Percentiles rank a stretch among this genome's conserved stretches.
These are phyloP conservation scores for Malassezia slooffiae DNA, from an alignment of 1,284 basidiomycete species.

Conservation along the genomic window DNA sequence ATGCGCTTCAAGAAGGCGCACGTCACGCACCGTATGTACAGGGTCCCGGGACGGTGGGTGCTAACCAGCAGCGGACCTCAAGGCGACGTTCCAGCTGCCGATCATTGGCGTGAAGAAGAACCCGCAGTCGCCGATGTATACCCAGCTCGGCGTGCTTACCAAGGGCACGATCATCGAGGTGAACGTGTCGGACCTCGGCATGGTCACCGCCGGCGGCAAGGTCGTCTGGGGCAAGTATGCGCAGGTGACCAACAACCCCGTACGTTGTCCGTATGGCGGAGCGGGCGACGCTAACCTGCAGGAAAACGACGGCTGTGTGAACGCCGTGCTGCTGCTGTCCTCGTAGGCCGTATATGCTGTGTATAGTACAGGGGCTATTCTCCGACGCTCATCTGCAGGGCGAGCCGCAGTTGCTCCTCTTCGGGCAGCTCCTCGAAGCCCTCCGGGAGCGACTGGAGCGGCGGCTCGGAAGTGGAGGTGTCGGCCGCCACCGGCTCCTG, in stretches of 20 bases:
- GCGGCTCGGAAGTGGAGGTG: background rate
- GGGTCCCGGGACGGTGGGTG: background rate
- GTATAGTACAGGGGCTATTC: slow-evolving; percentile 6
- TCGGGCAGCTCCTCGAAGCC: slow-evolving; percentile 23
- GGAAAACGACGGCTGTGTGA: slow-evolving; percentile 43
- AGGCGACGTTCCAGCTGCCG: slow-evolving; percentile 96
- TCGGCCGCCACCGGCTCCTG: background rate
- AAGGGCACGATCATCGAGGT: slow-evolving; percentile 98
- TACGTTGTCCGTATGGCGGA: background rate
- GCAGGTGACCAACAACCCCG: slow-evolving; percentile 59
- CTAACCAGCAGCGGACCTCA: slow-evolving; percentile 85
- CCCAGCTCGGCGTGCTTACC: slow-evolving; percentile 79
- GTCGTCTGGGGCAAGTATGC: slow-evolving; percentile 72
- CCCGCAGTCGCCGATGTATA: slow-evolving; percentile 93
- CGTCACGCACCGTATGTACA: slow-evolving; percentile 84
- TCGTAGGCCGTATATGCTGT: slow-evolving; percentile 16
- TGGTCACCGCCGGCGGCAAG: slow-evolving; percentile 98
- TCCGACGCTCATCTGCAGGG: slow-evolving; percentile 10
- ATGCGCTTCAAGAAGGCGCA: slow-evolving; percentile 96
- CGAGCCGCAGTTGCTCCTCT: slow-evolving; percentile 27
- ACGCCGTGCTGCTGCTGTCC: slow-evolving; percentile 36
- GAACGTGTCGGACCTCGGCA: slow-evolving; percentile 62
- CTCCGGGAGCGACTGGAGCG: slow-evolving; percentile 15
- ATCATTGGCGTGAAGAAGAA: slow-evolving; percentile 99
- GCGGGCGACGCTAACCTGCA: background rate